These are phyloP conservation scores for Plenodomus biglobosus DNA, from an alignment of 2,329 filamentous ascomycete species.

Conservation along the genomic window DNA sequence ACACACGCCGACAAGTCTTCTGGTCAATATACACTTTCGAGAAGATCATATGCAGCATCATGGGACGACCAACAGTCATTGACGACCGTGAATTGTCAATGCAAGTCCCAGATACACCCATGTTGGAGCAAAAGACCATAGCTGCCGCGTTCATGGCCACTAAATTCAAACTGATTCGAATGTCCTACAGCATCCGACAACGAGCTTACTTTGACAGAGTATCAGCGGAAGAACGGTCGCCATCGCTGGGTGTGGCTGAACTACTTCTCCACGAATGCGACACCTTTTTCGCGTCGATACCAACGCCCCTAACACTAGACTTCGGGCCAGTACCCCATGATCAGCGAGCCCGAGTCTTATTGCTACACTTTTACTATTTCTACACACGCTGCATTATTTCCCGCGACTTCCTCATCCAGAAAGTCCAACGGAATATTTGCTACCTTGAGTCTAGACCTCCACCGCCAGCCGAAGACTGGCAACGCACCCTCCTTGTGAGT, in stretches of 20 bases:
- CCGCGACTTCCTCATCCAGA: slow-evolving; percentile 27
- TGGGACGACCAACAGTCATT: slow-evolving; percentile 30
- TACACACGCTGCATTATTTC: slow-evolving; percentile 30
- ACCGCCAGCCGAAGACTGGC: slow-evolving; percentile 14
- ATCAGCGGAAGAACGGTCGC: slow-evolving; percentile 21
- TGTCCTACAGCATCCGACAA: slow-evolving; percentile 26
- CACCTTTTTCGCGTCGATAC: slow-evolving; percentile 16
- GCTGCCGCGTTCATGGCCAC: slow-evolving; percentile 17
- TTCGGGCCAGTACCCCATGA: slow-evolving; percentile 10
- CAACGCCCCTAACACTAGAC: slow-evolving; percentile 13
- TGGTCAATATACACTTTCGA: slow-evolving; percentile 33
- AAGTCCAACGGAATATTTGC: slow-evolving; percentile 23
- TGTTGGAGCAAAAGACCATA: slow-evolving; percentile 21
- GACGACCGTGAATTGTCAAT: slow-evolving; percentile 30
- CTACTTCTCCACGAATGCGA: slow-evolving; percentile 26
- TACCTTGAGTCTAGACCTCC: slow-evolving; percentile 13
- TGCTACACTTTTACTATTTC: slow-evolving; percentile 27
- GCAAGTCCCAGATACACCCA: slow-evolving; percentile 19
- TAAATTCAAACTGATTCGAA: slow-evolving; percentile 11
- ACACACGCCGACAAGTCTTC: slow-evolving; percentile 30
- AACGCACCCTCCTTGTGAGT: slow-evolving; percentile 16
- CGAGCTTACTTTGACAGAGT: slow-evolving; percentile 26
- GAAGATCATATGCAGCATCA: slow-evolving; percentile 26
- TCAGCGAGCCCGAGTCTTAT: slow-evolving; percentile 17
- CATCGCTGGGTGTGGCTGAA: slow-evolving; percentile 21